These are phyloP conservation scores for Barnettozyma siamensis DNA, from an alignment of 805 yeast genomes.

Conservation along the genomic window DNA sequence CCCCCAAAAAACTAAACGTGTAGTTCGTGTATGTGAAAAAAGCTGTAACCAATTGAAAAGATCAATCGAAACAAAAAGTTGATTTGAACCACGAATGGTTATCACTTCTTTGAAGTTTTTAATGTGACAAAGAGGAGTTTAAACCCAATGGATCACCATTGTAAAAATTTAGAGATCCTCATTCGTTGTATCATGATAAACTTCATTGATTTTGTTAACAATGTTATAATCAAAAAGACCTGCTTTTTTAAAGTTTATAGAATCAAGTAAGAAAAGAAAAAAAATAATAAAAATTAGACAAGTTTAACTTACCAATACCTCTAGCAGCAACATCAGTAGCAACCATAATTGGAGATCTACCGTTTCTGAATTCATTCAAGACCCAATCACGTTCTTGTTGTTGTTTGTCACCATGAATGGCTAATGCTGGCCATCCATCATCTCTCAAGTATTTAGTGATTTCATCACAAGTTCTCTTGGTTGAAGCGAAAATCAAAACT, in stretches of 20 bases:
- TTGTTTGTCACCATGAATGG: slow-evolving; percentile 97
- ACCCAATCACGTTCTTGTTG: slow-evolving; percentile 99
- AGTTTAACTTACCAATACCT: slow-evolving; percentile 89
- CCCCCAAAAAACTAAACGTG: no score
- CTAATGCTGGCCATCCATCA: slow-evolving; percentile 98
- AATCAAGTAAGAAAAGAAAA: slow-evolving; percentile 2
- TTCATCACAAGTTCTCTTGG: slow-evolving; percentile 97
- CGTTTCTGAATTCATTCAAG: slow-evolving; percentile 82
- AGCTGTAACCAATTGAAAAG: not conserved
- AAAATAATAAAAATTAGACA: slow-evolving; percentile 4
- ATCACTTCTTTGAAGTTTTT: not conserved
- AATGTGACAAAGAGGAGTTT: not conserved
- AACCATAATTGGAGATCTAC: slow-evolving; percentile 94
- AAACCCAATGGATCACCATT: slow-evolving; percentile 7
- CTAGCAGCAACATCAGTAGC: slow-evolving; percentile 99
- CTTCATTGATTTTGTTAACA: not conserved
- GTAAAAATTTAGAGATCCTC: not conserved
- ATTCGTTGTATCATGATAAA: no score
- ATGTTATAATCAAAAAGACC: slow-evolving; percentile 19
- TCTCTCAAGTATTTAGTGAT: slow-evolving; percentile 85
- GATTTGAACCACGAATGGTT: not conserved
- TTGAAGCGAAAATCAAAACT: slow-evolving; percentile 87
- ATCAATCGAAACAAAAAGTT: no score
- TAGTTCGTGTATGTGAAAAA: not conserved
- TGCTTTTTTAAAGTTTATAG: slow-evolving; percentile 16